These are phyloP conservation scores for Prunella vulgaris DNA, from an alignment of 257 asterid genomes.

Conservation along the genomic window DNA sequence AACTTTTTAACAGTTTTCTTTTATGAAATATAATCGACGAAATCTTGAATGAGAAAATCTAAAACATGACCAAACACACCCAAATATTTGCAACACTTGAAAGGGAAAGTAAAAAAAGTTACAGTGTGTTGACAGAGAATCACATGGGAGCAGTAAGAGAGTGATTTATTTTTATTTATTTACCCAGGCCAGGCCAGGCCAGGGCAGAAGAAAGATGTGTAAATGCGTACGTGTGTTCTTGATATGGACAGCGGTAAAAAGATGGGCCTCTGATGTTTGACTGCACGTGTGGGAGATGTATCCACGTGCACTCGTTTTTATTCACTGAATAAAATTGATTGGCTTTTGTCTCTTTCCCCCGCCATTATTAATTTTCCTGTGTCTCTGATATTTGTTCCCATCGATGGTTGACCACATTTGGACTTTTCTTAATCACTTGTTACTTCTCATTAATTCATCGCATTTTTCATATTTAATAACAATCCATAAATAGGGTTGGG, in stretches of 20 bases:
- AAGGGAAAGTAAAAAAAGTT: background rate
- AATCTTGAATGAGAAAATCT: too few relatives aligned
- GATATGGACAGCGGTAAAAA: slow-evolving; percentile 28
- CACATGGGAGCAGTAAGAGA: background rate
- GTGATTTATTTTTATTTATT: background rate
- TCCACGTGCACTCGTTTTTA: slow-evolving; percentile 87
- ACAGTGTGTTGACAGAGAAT: background rate
- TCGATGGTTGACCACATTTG: slow-evolving; percentile 19
- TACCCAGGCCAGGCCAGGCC: too few relatives aligned
- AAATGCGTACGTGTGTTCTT: slow-evolving; percentile 22
- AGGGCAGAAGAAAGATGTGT: background rate
- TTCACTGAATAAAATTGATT: slow-evolving; percentile 43
- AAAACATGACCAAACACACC: background rate
- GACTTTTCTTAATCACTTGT: slow-evolving; percentile 4
- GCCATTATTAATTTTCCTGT: slow-evolving; percentile 16
- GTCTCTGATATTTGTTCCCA: slow-evolving; percentile 22
- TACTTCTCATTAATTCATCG: slow-evolving; percentile 2
- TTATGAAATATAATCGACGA: too few relatives aligned
- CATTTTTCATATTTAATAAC: background rate
- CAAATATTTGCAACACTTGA: background rate
- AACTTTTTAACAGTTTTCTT: too few relatives aligned
- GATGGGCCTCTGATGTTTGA: slow-evolving; percentile 53
- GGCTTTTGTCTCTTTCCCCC: slow-evolving; percentile 43
- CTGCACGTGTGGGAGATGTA: slow-evolving; percentile 75
- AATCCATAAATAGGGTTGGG: background rate